Percentiles rank a stretch among this genome's conserved stretches.
Conservation (phyloP, 345 rosid species). For the Murraya paniculata region DNA sequence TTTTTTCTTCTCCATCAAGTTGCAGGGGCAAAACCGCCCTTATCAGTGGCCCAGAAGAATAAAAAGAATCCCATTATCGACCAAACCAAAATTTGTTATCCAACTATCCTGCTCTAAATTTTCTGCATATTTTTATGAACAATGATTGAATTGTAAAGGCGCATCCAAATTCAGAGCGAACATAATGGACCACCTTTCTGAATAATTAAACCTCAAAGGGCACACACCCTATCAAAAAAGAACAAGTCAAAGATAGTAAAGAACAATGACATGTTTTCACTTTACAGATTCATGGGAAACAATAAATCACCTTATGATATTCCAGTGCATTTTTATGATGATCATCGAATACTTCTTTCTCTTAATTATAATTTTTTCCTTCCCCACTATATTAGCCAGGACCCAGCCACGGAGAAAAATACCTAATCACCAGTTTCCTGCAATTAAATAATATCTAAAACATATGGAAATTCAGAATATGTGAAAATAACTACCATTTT, state of each 20-base stretch:
- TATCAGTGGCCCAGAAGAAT: neutral
- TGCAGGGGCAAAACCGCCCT: neutral
- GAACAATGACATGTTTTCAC: slow-evolving; percentile 21
- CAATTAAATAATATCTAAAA: no score
- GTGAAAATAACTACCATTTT: neutral
- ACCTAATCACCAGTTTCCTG: neutral
- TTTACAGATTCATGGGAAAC: slow-evolving; percentile 15
- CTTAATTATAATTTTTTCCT: no score
- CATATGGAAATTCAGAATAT: neutral
- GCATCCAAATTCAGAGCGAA: neutral
- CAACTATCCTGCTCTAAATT: neutral
- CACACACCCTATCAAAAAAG: neutral
- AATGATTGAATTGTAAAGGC: slow-evolving; percentile 11
- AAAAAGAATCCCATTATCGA: neutral
- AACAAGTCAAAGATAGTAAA: neutral
- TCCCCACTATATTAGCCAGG: no score
- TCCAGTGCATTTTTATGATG: neutral
- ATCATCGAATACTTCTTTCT: neutral
- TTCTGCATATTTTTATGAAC: neutral
- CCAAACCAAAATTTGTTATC: neutral
- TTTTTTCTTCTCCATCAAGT: neutral
- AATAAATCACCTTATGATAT: neutral
- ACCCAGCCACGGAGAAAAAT: neutral
- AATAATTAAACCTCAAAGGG: neutral
- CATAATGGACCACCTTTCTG: neutral